A percentile compares a stretch with the other conserved stretches of the same genome.
Evolutionary conservation across 179 eudicot species (phyloP).

Genomic region (Patellifolia procumbens): DNA sequence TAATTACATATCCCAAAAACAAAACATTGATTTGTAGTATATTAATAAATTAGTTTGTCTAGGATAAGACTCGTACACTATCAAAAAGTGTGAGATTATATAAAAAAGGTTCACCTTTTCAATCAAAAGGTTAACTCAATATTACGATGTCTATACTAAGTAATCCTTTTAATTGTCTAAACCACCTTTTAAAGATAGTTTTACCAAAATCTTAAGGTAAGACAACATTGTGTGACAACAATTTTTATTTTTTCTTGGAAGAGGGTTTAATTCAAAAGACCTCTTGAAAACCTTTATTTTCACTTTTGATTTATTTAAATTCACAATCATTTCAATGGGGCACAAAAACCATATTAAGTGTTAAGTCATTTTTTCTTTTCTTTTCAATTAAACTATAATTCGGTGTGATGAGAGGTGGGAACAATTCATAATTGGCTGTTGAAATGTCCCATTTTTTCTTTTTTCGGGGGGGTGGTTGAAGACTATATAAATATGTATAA

Average conservation of each 20-base stretch:
- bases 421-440: slow-evolving; percentile 9
- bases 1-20: neutral
- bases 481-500: neutral
- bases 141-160: no score
- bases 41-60: neutral
- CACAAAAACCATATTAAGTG: neutral
- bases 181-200: neutral
- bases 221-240: no score
- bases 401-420: slow-evolving; percentile 13
- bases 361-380: neutral
- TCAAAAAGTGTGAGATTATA: no score
- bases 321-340: slow-evolving; percentile 15
- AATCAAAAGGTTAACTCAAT: no score
- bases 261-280: neutral
- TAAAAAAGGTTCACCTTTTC: no score
- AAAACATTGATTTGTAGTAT: neutral
- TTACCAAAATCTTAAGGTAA: no score
- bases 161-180: no score
- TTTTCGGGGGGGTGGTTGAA: neutral
- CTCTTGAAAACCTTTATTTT: neutral
- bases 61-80: no score
- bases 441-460: neutral
- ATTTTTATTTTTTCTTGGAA: no score
- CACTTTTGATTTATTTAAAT: neutral
- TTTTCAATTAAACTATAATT: slow-evolving; percentile 13